These are phyloP conservation scores for Solanum paucissectum DNA, from an alignment of 257 asterid species.

Conservation along the genomic window DNA sequence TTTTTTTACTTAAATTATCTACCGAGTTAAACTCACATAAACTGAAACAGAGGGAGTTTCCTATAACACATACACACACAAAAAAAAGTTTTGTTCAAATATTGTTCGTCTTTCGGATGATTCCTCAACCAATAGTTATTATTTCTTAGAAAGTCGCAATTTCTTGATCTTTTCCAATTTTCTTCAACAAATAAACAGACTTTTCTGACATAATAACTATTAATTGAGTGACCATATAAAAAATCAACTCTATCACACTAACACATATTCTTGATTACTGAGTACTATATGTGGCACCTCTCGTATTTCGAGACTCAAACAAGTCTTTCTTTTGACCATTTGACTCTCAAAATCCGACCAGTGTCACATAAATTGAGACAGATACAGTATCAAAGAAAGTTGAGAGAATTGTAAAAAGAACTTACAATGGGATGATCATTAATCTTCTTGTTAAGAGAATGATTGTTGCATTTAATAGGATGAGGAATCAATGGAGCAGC, in stretches of 20 bases:
- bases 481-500: conserved; percentile 63
- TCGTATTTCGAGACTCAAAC: background rate
- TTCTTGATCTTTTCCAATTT: background rate
- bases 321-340: background rate
- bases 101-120: background rate
- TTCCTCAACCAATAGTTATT: background rate
- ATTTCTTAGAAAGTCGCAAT: background rate
- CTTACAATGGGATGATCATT: conserved; percentile 51
- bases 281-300: background rate
- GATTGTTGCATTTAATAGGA: conserved; percentile 5
- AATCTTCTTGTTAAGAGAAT: conserved; percentile 8
- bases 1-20: background rate
- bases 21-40: background rate
- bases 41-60: background rate
- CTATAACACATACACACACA: too few relatives aligned
- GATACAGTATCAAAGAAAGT: background rate
- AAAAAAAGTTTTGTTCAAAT: too few relatives aligned
- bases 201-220: background rate
- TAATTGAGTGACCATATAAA: background rate
- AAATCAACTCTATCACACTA: background rate
- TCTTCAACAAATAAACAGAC: background rate
- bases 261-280: background rate
- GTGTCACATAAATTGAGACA: too few relatives aligned
- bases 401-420: background rate
- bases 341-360: background rate